These are phyloP conservation scores for Paecilomyces niveus DNA, from an alignment of 2,329 filamentous ascomycete genomes.

Conservation along the genomic window DNA sequence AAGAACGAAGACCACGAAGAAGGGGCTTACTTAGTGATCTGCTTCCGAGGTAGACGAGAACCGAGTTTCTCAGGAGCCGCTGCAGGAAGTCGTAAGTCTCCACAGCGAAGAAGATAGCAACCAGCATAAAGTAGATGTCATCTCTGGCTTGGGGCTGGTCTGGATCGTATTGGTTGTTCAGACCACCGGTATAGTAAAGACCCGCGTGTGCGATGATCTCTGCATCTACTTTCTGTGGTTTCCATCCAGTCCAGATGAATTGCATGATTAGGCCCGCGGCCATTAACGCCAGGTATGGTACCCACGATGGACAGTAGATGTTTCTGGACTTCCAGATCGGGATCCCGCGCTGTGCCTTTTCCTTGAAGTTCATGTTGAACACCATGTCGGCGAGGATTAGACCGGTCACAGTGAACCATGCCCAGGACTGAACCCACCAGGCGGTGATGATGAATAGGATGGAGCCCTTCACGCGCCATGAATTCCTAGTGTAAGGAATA, in stretches of 20 bases:
- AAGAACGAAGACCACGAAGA: neutral
- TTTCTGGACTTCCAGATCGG: conserved; percentile 7
- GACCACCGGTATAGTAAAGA: conserved; percentile 29
- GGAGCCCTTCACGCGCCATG: conserved; percentile 35
- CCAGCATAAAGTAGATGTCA: conserved; percentile 39
- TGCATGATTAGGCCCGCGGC: conserved; percentile 33
- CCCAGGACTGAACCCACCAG: conserved; percentile 42
- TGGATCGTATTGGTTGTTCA: conserved; percentile 28
- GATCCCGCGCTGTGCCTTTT: conserved; percentile 14
- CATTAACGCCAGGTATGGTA: conserved; percentile 23
- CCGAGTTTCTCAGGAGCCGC: conserved; percentile 23
- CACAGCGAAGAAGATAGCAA: conserved; percentile 34
- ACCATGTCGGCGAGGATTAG: conserved; percentile 35
- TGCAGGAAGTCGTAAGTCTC: conserved; percentile 33
- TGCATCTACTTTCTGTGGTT: conserved; percentile 24
- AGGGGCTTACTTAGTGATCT: conserved; percentile 37
- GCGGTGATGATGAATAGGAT: conserved; percentile 36
- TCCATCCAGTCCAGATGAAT: conserved; percentile 37
- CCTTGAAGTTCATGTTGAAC: conserved; percentile 35
- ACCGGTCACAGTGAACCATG: conserved; percentile 39
- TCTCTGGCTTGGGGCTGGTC: conserved; percentile 31
- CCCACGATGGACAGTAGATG: conserved; percentile 22
- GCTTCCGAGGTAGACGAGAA: conserved; percentile 33
- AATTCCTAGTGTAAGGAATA: conserved; percentile 35
- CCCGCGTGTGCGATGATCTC: conserved; percentile 37